A percentile compares a stretch with the other conserved stretches of the same genome.
These are phyloP conservation scores for Calonectria leucothoes DNA, from an alignment of 2,329 filamentous ascomycete genomes.

Conservation along the genomic window DNA sequence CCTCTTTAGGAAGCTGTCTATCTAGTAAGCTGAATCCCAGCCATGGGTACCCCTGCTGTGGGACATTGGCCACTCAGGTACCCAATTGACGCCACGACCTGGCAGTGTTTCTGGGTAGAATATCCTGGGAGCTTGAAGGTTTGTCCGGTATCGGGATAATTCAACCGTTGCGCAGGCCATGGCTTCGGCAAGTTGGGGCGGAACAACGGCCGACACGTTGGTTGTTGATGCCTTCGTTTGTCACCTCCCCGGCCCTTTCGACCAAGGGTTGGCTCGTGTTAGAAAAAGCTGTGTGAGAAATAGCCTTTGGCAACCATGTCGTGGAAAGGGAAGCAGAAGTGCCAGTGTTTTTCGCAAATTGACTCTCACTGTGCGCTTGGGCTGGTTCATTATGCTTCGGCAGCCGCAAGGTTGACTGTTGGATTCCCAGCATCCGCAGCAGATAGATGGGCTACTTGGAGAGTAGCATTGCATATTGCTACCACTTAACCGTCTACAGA, in stretches of 20 bases:
- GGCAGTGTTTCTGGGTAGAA: background rate
- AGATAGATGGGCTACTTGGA: background rate
- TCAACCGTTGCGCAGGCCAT: background rate
- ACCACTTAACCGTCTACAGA: background rate
- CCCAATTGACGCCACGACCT: background rate
- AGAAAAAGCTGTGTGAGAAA: background rate
- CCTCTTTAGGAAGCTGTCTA: background rate
- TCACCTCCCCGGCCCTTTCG: background rate
- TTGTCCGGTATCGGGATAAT: background rate
- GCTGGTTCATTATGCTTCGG: background rate
- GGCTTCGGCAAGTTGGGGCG: background rate
- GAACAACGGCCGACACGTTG: background rate
- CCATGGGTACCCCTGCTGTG: background rate
- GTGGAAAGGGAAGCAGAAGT: background rate
- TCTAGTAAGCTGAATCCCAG: background rate
- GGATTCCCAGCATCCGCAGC: background rate
- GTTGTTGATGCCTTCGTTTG: background rate
- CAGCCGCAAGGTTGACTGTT: background rate
- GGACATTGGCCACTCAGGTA: conserved; percentile 1
- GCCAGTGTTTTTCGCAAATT: background rate
- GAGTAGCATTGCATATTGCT: background rate
- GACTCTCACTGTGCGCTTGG: background rate
- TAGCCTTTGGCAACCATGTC: background rate
- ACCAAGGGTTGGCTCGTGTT: background rate
- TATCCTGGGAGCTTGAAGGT: background rate